Evolutionary conservation across 2,329 filamentous ascomycete genomes (phyloP), one percentile per base, ranked within the genome.

Genomic region (Lizonia empirigonia): DNA sequence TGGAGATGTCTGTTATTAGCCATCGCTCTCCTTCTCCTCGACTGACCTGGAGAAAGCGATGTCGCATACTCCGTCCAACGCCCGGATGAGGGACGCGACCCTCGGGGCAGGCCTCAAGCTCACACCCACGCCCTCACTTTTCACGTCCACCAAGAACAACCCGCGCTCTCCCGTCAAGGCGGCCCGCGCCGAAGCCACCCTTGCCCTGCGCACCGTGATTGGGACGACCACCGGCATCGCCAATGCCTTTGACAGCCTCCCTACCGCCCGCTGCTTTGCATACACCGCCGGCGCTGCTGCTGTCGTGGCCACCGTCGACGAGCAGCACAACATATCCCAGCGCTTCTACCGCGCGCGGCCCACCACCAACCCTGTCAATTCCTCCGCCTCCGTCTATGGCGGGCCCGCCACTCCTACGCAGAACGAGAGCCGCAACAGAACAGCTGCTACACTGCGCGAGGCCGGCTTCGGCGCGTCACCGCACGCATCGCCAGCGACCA

Each of bases 251-350:
- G 91, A 95, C 70, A 86, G 84, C 58, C 85, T 93, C 53, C 79
- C 87, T 32, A 84, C 86, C 10, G 87, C 82, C 44, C 78, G 77
- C 49, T 80, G 80, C 41, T 96, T 97, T 74, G 91, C 91, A 47
- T 94, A 96, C 71, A 92, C 91, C 57, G 93, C 94, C 7, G 94
- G 94, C 47, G 94, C 91, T 8, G 91, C 93, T 34, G 93, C 91
- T n/a, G 90, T 99, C 0, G 84, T 97, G 15, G 90, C 92, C 7
- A 86, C 89, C 61, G 80, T 97, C 44, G 84, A 90, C 58, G 83
- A 85, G 42, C 80, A 89, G 24, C 68, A 81, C 55, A 73, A 78
- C 52, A 74, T 87, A 65, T 82, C 82, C 1, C 93, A 97, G 71
- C 87, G 91, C 53, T 97, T 97, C 78, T 97, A 90, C 77, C 85